These are phyloP conservation scores for Phytomonas francai DNA, from an alignment of 208 protist species.

Conservation along the genomic window DNA sequence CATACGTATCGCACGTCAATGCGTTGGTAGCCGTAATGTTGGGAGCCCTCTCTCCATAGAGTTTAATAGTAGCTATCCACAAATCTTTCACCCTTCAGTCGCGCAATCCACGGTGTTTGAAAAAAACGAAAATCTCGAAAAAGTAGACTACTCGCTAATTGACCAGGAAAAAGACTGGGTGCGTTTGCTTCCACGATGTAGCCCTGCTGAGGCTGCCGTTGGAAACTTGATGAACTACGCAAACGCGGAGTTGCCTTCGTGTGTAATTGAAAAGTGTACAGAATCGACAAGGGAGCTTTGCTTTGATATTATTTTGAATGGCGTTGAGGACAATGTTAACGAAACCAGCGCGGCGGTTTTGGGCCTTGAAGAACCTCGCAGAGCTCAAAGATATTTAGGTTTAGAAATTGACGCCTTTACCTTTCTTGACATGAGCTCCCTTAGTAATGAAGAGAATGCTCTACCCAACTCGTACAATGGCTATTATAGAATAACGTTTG, in stretches of 20 bases:
- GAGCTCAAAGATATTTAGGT: background rate
- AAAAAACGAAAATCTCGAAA: background rate
- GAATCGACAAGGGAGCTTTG: background rate
- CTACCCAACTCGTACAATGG: background rate
- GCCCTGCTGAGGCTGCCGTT: background rate
- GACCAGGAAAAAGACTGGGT: background rate
- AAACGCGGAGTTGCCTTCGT: background rate
- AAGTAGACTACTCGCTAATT: background rate
- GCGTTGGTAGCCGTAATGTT: background rate
- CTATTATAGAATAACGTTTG: background rate
- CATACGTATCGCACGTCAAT: constrained; percentile 5
- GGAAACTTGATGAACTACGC: background rate
- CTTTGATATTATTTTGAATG: background rate
- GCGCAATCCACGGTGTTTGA: background rate
- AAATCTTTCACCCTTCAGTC: background rate
- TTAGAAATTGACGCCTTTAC: background rate
- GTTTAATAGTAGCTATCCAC: background rate
- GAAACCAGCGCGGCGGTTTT: background rate
- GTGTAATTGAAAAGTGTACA: background rate
- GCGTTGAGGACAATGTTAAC: background rate
- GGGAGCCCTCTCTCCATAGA: background rate
- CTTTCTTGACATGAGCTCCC: background rate
- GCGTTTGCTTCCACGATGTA: background rate
- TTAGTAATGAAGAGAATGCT: background rate
- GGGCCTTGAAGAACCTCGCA: background rate